Evolutionary conservation across 2,329 filamentous ascomycete genomes (phyloP).

Genomic region (Tolypocladium inflatum): DNA sequence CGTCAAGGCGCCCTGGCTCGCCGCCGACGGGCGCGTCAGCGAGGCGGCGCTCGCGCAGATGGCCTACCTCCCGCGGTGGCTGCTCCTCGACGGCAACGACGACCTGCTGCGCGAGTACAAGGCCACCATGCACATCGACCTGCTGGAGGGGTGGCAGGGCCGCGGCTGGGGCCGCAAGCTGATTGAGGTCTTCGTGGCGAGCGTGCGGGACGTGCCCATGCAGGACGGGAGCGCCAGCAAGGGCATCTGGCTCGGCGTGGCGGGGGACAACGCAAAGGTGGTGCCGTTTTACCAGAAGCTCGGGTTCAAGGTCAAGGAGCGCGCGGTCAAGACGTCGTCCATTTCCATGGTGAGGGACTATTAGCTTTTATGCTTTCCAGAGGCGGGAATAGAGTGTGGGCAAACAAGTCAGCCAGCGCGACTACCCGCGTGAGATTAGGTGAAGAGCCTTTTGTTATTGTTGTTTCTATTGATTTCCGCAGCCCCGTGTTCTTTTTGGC

Average conservation of each 20-base stretch:
- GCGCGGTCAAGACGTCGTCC: conserved; percentile 23
- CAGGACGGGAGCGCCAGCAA: conserved; percentile 6
- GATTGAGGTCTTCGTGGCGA: conserved; percentile 30
- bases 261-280: conserved; percentile 36
- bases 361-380: background rate
- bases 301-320: conserved; percentile 30
- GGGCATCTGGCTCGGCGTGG: conserved; percentile 34
- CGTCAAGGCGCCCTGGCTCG: conserved; percentile 20
- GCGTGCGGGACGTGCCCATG: conserved; percentile 16
- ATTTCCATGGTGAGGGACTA: conserved; percentile 32
- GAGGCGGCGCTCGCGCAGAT: conserved; percentile 27
- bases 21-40: conserved; percentile 13
- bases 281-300: conserved; percentile 37
- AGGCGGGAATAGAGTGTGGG: background rate
- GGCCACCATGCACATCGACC: conserved; percentile 40
- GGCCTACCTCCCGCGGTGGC: conserved; percentile 29
- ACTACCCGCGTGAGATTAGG: background rate
- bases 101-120: conserved; percentile 23
- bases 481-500: background rate
- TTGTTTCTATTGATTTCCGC: background rate
- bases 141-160: conserved; percentile 31
- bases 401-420: background rate
- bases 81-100: conserved; percentile 26
- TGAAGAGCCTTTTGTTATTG: background rate
- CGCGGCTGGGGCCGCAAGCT: conserved; percentile 34